phyloP scores from a whole-genome alignment of 225 moss, liverwort and hornwort species.

The Pleurozium schreberi region DNA sequence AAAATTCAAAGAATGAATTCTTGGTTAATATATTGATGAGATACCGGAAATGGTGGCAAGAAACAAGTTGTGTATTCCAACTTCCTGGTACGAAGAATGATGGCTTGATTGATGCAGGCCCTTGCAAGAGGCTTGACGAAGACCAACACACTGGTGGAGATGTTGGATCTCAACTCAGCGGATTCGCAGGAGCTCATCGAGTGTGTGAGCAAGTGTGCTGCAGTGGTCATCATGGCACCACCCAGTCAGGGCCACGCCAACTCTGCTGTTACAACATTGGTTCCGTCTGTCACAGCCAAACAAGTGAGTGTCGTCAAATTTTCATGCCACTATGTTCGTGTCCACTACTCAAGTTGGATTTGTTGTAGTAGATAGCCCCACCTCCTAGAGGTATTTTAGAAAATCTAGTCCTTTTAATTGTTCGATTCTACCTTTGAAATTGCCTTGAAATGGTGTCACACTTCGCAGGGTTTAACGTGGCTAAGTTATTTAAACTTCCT shows the following conservation, averaged over 20 bases:
- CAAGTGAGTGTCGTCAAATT: slow-evolving; percentile 25
- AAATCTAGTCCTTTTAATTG: background rate
- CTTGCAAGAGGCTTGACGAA: slow-evolving; percentile 89
- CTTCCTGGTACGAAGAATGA: background rate
- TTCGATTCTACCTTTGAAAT: background rate
- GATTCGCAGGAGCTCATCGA: slow-evolving; percentile 82
- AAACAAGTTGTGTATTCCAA: background rate
- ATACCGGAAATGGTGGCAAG: background rate
- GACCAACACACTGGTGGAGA: slow-evolving; percentile 85
- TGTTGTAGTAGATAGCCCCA: background rate
- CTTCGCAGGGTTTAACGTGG: background rate
- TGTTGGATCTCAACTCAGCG: slow-evolving; percentile 67
- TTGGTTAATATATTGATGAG: background rate
- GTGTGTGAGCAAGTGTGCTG: slow-evolving; percentile 66
- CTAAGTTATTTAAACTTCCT: background rate
- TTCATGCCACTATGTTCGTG: background rate
- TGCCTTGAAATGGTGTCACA: background rate
- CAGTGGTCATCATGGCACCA: slow-evolving; percentile 77
- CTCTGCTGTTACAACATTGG: slow-evolving; percentile 43
- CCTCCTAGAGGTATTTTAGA: background rate
- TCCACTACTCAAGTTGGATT: background rate
- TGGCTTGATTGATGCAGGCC: slow-evolving; percentile 20
- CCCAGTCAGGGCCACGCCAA: slow-evolving; percentile 72
- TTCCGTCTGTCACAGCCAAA: slow-evolving; percentile 62
- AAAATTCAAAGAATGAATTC: background rate